phyloP scores from a whole-genome alignment of 805 yeast species.

The Kodamaea neixiangensis region DNA sequence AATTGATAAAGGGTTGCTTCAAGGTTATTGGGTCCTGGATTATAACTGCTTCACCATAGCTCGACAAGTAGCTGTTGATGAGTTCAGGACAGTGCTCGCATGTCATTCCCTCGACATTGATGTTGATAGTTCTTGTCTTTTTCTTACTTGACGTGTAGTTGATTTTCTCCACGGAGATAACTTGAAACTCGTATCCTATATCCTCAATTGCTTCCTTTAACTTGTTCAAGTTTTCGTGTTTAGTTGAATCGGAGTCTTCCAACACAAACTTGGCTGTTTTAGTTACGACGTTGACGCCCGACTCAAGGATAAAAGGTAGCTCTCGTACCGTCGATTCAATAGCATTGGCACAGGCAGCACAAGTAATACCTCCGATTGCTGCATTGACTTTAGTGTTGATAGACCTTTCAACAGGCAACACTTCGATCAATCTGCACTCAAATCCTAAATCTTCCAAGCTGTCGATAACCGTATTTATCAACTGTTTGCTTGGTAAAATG shows the following conservation, averaged over 20 bases:
- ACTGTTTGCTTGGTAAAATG: slow-evolving; percentile 52
- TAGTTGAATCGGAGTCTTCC: slow-evolving; percentile 34
- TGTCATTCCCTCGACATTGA: slow-evolving; percentile 64
- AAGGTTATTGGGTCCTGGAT: slow-evolving; percentile 58
- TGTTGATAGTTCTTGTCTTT: slow-evolving; percentile 55
- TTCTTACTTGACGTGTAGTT: slow-evolving; percentile 50
- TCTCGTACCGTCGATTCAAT: slow-evolving; percentile 48
- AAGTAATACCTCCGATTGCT: slow-evolving; percentile 71
- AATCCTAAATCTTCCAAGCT: slow-evolving; percentile 35
- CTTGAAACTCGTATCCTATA: slow-evolving; percentile 63
- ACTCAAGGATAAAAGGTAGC: slow-evolving; percentile 54
- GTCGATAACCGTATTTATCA: slow-evolving; percentile 34
- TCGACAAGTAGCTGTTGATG: slow-evolving; percentile 49
- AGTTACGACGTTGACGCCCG: slow-evolving; percentile 57
- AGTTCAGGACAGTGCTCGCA: slow-evolving; percentile 69
- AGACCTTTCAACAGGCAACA: slow-evolving; percentile 57
- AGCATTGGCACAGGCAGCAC: slow-evolving; percentile 68
- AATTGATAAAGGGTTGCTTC: slow-evolving; percentile 56
- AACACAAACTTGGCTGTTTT: slow-evolving; percentile 65
- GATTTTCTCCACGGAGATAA: slow-evolving; percentile 45
- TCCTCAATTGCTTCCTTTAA: slow-evolving; percentile 60
- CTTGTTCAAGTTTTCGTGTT: slow-evolving; percentile 27
- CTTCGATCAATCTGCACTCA: slow-evolving; percentile 55
- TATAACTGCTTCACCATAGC: slow-evolving; percentile 58
- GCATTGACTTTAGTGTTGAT: slow-evolving; percentile 55